Base-by-base conservation (phyloP, 108 stramenopile species). In the Parmales sp. region DNA sequence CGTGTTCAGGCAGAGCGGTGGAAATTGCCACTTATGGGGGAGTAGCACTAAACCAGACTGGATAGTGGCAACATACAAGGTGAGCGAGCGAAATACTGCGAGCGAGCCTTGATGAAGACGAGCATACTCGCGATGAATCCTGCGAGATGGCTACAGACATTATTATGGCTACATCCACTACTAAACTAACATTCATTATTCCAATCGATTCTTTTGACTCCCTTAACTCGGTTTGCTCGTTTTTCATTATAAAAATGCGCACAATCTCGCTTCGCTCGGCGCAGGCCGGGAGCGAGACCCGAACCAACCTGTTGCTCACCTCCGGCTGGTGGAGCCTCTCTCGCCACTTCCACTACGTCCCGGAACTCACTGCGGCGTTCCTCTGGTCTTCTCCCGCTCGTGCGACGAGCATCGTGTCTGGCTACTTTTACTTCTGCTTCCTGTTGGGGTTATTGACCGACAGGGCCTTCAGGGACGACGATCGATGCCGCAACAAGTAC, bases 321-420 rank as follows among this genome's bases (percentile, higher is more conserved):
- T 67, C 72, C 8, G 87, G 87, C 41, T 93, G 85, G 72, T 98
- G 97, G 97, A 90, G 86, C 20, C 74, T 92, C 50, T 81, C 95
- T 29, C 83, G 97, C 67, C 97, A 99, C 75, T 94, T 98, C 78
- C 96, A 98, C 73, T 99, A 99, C 82, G 78, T 96, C 45, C 82
- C 82, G 44, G 97, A 98, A 76, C 76, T 99, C 70, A 50, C 80
- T 68, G 94, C 94, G 6, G 80, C 91, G 1, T 86, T 91, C 65
- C 88, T 82, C 65, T 99, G 98, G 98, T 83, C 83, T 44, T 67
- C 90, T 69, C 94, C 93, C 25, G 70, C 87, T 26, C 66, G 76
- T 69, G 78, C 87, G 49, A 71, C 71, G 19, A 69, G 76, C 34
- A 60, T 95, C 29, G 83, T 89, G 9, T 74, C 72, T 22, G 88